Evolutionary conservation across 2,329 filamentous ascomycete genomes (phyloP).

Genomic region (Talaromyces marneffei): DNA sequence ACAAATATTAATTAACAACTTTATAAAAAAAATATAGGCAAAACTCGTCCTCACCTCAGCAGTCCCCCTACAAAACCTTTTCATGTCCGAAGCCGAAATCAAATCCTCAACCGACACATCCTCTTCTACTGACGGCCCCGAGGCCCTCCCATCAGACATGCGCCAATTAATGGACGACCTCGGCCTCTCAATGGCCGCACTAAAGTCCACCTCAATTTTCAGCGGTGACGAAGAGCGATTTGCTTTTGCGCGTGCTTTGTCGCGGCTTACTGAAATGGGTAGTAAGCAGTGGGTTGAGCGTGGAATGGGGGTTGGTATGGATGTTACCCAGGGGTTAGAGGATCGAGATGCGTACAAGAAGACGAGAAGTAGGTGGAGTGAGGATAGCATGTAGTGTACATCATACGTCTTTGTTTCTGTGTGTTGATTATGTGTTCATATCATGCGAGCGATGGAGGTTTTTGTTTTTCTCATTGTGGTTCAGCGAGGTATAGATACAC

Average conservation of each 20-base stretch:
- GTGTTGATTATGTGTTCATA: neutral
- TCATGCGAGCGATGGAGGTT: neutral
- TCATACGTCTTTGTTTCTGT: neutral
- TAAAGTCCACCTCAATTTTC: conserved; percentile 84
- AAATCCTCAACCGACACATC: conserved; percentile 49
- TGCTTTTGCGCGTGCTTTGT: conserved; percentile 85
- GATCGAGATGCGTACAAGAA: conserved; percentile 46
- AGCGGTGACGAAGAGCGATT: conserved; percentile 94
- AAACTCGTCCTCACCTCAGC: conserved; percentile 91
- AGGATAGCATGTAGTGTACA: conserved; percentile 41
- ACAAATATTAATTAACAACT: no score
- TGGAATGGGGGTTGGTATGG: conserved; percentile 50
- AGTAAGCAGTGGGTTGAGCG: conserved; percentile 91
- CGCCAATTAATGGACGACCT: conserved; percentile 80
- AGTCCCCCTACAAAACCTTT: conserved; percentile 77
- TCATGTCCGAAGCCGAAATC: conserved; percentile 68
- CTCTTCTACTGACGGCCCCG: conserved; percentile 32
- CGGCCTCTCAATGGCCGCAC: conserved; percentile 72
- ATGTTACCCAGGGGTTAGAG: conserved; percentile 37
- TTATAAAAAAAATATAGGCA: no score
- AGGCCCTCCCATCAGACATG: conserved; percentile 60
- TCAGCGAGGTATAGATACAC: neutral
- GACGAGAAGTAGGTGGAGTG: conserved; percentile 45
- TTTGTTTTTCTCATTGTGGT: neutral
- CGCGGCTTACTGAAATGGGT: conserved; percentile 83